A percentile compares a stretch with the other conserved stretches of the same genome.
These are phyloP conservation scores for Atractiella rhizophila DNA, from an alignment of 768 basidiomycete genomes.

Conservation along the genomic window DNA sequence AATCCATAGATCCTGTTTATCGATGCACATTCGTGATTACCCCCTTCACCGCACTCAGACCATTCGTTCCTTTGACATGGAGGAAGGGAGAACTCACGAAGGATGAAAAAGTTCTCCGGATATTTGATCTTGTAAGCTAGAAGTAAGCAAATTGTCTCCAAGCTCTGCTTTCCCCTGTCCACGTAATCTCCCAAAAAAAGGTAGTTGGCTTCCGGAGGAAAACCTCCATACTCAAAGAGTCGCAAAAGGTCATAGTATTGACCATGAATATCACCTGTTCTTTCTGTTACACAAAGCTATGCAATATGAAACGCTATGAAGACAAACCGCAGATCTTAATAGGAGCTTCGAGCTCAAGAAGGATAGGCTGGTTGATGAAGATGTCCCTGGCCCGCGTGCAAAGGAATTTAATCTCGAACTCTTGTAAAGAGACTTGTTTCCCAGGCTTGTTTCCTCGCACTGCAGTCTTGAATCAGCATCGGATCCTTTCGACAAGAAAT, in stretches of 20 bases:
- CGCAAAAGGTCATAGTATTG: constrained; percentile 97
- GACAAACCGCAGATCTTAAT: constrained; percentile 96
- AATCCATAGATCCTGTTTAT: constrained; percentile 99
- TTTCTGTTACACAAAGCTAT: neutral
- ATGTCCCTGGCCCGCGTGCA: constrained; percentile 98
- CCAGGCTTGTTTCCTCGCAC: constrained; percentile 96
- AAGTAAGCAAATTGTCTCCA: constrained; percentile 97
- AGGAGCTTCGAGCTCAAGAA: constrained; percentile 90
- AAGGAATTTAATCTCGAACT: constrained; percentile 97
- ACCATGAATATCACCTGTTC: constrained; percentile 82
- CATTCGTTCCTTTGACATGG: too few species aligned
- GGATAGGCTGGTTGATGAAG: constrained; percentile 95
- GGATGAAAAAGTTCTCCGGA: constrained; percentile 99
- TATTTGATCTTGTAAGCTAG: constrained; percentile 99
- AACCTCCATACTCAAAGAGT: constrained; percentile 95
- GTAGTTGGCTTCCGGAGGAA: constrained; percentile 99
- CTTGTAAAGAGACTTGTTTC: constrained; percentile 88
- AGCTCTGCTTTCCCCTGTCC: constrained; percentile 92
- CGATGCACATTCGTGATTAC: constrained; percentile 97
- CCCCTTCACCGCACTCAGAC: too few species aligned
- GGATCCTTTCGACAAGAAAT: constrained; percentile 12
- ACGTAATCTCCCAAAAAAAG: constrained; percentile 99
- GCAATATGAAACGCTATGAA: constrained; percentile 6
- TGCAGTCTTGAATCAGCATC: constrained; percentile 18
- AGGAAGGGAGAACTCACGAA: too few species aligned